Conservation (phyloP, 2,329 filamentous ascomycete genomes). For the Chaetomiaceae sp. region DNA sequence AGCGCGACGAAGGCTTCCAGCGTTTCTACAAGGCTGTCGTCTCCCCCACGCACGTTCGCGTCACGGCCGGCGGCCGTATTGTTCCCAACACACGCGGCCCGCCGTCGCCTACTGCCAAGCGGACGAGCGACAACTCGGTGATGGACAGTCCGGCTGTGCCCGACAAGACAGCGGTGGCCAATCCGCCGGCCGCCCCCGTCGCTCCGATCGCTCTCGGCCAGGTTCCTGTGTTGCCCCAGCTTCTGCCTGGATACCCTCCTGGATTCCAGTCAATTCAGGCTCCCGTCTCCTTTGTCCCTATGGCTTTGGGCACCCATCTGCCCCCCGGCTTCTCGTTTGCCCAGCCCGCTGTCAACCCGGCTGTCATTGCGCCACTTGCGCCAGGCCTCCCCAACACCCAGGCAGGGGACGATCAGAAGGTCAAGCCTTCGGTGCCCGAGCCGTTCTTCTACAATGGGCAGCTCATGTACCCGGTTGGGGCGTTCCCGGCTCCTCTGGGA, state of each 20-base stretch:
- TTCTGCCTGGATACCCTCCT: conserved; percentile 28
- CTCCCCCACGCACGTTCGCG: conserved; percentile 62
- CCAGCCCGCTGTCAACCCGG: conserved; percentile 17
- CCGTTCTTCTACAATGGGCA: conserved; percentile 38
- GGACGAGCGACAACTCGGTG: conserved; percentile 38
- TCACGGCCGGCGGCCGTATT: conserved; percentile 63
- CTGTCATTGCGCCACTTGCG: conserved; percentile 12
- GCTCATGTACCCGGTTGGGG: conserved; percentile 31
- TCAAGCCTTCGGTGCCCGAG: conserved; percentile 39
- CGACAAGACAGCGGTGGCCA: conserved; percentile 19
- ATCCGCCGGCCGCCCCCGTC: conserved; percentile 9
- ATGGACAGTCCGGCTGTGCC: conserved; percentile 24
- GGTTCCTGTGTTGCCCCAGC: conserved; percentile 27
- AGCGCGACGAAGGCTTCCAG: conserved; percentile 62
- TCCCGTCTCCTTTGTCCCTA: conserved; percentile 37
- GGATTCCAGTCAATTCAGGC: conserved; percentile 31
- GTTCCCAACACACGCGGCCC: conserved; percentile 58
- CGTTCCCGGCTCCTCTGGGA: conserved; percentile 26
- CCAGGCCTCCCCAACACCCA: conserved; percentile 25
- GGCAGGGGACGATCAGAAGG: conserved; percentile 24
- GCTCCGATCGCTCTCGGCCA: conserved; percentile 14
- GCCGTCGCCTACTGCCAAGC: conserved; percentile 50
- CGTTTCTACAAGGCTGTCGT: conserved; percentile 65
- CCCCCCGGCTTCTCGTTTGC: conserved; percentile 27
- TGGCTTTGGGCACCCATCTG: conserved; percentile 39